Percentiles rank a stretch among this genome's conserved stretches.
Evolutionary conservation across 768 basidiomycete species (phyloP).

Genomic region (Tylopilus balloui): DNA sequence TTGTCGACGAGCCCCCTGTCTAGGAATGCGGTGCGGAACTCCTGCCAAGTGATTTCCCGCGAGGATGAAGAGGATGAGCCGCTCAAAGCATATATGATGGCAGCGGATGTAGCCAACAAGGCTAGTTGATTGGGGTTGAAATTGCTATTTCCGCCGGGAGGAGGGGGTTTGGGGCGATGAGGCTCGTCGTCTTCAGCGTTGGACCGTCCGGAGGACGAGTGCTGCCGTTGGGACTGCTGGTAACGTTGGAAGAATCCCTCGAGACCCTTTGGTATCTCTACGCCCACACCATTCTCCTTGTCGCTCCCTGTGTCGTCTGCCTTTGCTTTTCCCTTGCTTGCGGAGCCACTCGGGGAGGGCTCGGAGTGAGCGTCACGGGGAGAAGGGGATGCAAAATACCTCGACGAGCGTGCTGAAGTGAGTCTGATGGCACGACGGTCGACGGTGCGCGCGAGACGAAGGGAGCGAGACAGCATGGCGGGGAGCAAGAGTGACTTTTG

Average conservation of each 20-base stretch:
- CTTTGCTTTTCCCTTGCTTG: slow-evolving; percentile 32
- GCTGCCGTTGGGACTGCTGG: slow-evolving; percentile 36
- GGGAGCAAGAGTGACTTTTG: neutral
- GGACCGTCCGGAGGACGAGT: slow-evolving; percentile 26
- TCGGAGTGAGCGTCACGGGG: slow-evolving; percentile 30
- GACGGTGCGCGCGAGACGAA: slow-evolving; percentile 48
- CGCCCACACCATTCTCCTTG: slow-evolving; percentile 23
- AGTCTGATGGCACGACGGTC: slow-evolving; percentile 38
- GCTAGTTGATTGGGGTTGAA: slow-evolving; percentile 56
- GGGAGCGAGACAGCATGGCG: slow-evolving; percentile 59
- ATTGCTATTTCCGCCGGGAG: slow-evolving; percentile 40
- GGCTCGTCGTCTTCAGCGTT: slow-evolving; percentile 28
- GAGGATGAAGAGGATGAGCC: slow-evolving; percentile 44
- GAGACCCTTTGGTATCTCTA: slow-evolving; percentile 58
- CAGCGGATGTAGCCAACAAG: slow-evolving; percentile 53
- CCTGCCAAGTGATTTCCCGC: slow-evolving; percentile 98
- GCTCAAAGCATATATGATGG: slow-evolving; percentile 61
- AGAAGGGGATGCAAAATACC: slow-evolving; percentile 48
- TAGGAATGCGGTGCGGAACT: slow-evolving; percentile 95
- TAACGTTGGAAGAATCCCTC: slow-evolving; percentile 80
- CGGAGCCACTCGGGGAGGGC: slow-evolving; percentile 17
- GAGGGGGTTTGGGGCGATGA: slow-evolving; percentile 46
- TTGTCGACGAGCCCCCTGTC: slow-evolving; percentile 95
- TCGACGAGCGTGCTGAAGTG: slow-evolving; percentile 29
- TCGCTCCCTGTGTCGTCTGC: slow-evolving; percentile 33